phyloP scores from a whole-genome alignment of 345 rosid species.

The Rhizophora apiculata region DNA sequence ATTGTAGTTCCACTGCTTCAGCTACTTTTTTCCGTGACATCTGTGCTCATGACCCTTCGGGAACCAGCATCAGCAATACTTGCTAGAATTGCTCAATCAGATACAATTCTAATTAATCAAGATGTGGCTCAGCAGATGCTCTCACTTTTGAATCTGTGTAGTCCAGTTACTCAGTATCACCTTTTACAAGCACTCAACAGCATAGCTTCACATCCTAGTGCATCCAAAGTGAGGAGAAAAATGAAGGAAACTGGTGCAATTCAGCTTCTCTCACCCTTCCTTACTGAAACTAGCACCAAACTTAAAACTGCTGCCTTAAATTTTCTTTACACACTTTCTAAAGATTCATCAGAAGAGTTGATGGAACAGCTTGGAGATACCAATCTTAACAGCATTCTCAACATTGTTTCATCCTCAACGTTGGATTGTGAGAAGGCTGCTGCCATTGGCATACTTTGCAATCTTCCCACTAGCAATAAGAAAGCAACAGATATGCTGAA shows the following conservation, averaged over 20 bases:
- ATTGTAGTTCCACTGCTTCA: slow-evolving; percentile 53
- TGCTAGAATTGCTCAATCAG: slow-evolving; percentile 58
- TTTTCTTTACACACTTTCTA: slow-evolving; percentile 50
- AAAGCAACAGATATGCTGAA: slow-evolving; percentile 47
- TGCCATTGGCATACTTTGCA: slow-evolving; percentile 58
- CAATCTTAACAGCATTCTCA: slow-evolving; percentile 33
- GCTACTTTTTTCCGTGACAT: slow-evolving; percentile 76
- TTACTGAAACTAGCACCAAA: slow-evolving; percentile 40
- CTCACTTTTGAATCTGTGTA: slow-evolving; percentile 59
- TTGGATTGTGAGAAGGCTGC: slow-evolving; percentile 46
- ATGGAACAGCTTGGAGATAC: slow-evolving; percentile 53
- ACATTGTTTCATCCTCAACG: slow-evolving; percentile 34
- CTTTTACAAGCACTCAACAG: slow-evolving; percentile 60
- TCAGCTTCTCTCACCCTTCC: slow-evolving; percentile 64
- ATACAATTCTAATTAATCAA: slow-evolving; percentile 47
- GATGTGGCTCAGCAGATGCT: slow-evolving; percentile 77
- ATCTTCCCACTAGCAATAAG: slow-evolving; percentile 44
- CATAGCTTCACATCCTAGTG: slow-evolving; percentile 50
- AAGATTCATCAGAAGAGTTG: slow-evolving; percentile 44
- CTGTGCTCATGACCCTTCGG: slow-evolving; percentile 69
- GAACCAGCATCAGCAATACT: slow-evolving; percentile 78
- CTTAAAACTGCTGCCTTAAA: slow-evolving; percentile 48
- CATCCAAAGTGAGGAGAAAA: slow-evolving; percentile 50
- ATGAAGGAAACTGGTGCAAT: slow-evolving; percentile 64
- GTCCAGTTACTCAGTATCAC: slow-evolving; percentile 51